Evolutionary conservation across 2,329 filamentous ascomycete genomes (phyloP).

Genomic region (Sordariomycetes sp.): DNA sequence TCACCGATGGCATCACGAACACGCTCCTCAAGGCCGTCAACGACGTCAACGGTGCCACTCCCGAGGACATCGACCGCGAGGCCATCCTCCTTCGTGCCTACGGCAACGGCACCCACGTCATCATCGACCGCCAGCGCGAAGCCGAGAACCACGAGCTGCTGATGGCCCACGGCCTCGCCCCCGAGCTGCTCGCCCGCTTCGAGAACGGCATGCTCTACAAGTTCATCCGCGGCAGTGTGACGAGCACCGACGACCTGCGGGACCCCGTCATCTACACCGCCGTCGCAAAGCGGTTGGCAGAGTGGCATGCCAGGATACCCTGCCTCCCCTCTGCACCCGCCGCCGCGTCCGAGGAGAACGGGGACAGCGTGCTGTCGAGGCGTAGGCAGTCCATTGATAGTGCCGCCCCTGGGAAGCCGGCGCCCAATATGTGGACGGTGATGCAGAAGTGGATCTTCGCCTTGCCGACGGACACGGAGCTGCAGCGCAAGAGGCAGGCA

Average conservation of each 20-base stretch:
- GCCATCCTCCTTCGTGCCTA: conserved; percentile 86
- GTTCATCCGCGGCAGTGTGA: conserved; percentile 71
- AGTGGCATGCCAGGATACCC: conserved; percentile 77
- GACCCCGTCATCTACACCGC: conserved; percentile 65
- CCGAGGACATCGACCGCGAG: conserved; percentile 67
- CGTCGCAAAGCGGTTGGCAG: conserved; percentile 69
- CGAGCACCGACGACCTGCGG: conserved; percentile 68
- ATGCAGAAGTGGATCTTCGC: conserved; percentile 93
- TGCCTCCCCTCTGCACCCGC: conserved; percentile 29
- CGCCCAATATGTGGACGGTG: conserved; percentile 88
- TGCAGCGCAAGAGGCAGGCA: conserved; percentile 53
- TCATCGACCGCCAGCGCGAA: conserved; percentile 90
- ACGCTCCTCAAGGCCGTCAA: conserved; percentile 74
- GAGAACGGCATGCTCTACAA: conserved; percentile 92
- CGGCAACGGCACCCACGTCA: conserved; percentile 81
- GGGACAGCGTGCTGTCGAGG: conserved; percentile 18
- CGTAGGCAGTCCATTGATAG: conserved; percentile 23
- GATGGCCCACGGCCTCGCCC: conserved; percentile 70
- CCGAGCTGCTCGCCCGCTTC: conserved; percentile 79
- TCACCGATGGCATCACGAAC: conserved; percentile 98
- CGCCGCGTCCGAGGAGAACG: conserved; percentile 11
- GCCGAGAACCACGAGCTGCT: conserved; percentile 73
- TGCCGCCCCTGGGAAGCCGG: conserved; percentile 51
- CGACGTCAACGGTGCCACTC: conserved; percentile 48
- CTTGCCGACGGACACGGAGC: conserved; percentile 59